Base-by-base conservation (phyloP, 2,329 filamentous ascomycete species). In the Penicillium janthinellum region DNA sequence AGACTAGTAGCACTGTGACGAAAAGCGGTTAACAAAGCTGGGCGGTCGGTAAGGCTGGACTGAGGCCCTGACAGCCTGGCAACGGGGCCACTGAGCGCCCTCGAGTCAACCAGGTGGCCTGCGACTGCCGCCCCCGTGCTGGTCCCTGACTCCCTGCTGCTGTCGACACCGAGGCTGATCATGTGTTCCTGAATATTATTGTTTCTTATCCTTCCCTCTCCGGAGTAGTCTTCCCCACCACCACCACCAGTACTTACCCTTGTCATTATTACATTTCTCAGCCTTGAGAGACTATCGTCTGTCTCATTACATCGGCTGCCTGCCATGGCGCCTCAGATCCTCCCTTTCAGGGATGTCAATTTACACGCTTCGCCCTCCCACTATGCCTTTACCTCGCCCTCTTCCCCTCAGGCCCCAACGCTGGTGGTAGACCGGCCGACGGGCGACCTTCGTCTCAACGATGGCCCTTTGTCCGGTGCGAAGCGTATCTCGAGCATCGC, bases 371-470 rank as follows among this genome's bases (percentile, higher is more conserved):
- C 94, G 54, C 84, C 91, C 70, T 91, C 94, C 70, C 90, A 95
- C 74, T 99, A 99, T 83, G 91, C 92, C 70, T 99, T 99, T 78
- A 93, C 91, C 41, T 99, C 95, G 31, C 95, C 95, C 31, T 98
- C 95, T 0, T 94, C 92, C 3, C 92, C 93, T 62, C 88, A 93
- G 78, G 90, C 93, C 31, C 92, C 91, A 14, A 91, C 92, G 10
- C 84, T 99, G 54, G 87, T 96, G 14, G 86, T 99, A 66, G 95
- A 98, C 72, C 87, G 95, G 56, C 95, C 95, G 10, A 95, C 92
- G 14, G 95, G 95, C 62, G 93, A 98, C 77, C 80, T 98, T 54
- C 87, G 92, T 62, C 83, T 99, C 60, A 90, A 88, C 70, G 90
- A 96, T 84, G 89, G 90, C 58, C 86, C 89, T 65, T 81, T 92